These are phyloP conservation scores for Eucalyptus melliodora DNA, from an alignment of 345 rosid species.

Conservation along the genomic window DNA sequence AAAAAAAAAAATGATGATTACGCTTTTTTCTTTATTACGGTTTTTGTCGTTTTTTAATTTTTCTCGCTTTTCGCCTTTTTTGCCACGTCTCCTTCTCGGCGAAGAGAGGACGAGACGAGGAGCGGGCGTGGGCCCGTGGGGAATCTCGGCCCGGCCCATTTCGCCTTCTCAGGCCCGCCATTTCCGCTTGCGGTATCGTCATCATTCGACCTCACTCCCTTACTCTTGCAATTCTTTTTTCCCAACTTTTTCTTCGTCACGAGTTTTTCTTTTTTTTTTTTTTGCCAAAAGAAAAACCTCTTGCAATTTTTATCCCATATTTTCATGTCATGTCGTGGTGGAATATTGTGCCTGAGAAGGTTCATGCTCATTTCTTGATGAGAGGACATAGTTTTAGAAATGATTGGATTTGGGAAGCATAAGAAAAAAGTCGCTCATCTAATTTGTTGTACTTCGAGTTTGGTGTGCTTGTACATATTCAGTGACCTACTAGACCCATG, in stretches of 20 bases:
- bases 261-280: no score
- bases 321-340: neutral
- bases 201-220: neutral
- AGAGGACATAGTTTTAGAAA: neutral
- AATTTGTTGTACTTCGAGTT: neutral
- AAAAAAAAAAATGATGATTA: neutral
- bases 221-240: neutral
- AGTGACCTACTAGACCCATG: neutral
- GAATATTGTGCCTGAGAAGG: neutral
- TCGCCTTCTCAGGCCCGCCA: neutral
- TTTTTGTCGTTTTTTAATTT: neutral
- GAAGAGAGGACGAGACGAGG: neutral
- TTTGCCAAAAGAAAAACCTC: neutral
- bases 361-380: neutral
- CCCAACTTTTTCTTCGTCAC: neutral
- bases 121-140: neutral
- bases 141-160: neutral
- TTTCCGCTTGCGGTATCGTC: neutral
- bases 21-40: neutral
- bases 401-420: rapidly evolving
- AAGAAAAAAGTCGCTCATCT: rapidly evolving
- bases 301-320: neutral
- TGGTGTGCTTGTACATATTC: rapidly evolving
- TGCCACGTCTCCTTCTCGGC: neutral
- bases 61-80: neutral